phyloP scores from a whole-genome alignment of 345 rosid species.

The Euphorbia tirucalli region DNA sequence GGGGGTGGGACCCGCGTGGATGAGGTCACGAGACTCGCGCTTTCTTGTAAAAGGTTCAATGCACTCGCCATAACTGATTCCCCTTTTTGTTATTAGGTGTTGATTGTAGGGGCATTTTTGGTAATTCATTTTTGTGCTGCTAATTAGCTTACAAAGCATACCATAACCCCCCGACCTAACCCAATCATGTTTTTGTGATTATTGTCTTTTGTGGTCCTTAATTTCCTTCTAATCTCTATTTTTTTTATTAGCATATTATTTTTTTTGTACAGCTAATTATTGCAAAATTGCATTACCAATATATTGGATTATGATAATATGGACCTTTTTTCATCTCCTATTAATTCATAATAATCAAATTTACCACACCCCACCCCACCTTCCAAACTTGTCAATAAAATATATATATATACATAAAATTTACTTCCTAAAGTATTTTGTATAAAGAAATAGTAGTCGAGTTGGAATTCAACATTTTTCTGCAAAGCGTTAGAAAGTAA shows the following conservation, averaged over 20 bases:
- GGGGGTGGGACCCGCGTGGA: background rate
- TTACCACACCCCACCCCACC: no score
- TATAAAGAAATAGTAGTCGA: no score
- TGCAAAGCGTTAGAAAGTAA: no score
- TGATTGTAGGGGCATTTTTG: background rate
- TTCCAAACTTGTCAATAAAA: no score
- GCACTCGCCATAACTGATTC: slow-evolving; percentile 8
- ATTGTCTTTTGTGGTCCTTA: background rate
- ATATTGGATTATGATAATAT: no score
- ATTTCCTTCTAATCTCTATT: background rate
- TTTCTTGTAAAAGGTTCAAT: background rate
- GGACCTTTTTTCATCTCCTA: no score
- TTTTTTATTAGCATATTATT: no score
- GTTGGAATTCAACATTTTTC: no score
- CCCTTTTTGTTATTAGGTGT: background rate
- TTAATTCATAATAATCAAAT: no score
- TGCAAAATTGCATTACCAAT: background rate
- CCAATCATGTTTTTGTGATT: background rate
- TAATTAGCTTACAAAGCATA: background rate
- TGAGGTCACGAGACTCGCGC: slow-evolving; percentile 34
- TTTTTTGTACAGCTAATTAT: background rate
- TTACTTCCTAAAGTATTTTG: no score
- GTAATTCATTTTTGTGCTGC: background rate
- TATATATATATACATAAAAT: no score
- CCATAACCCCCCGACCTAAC: background rate